Evolutionary conservation across 495 filamentous ascomycete species (phyloP).

Genomic region (Haplographium delicatum): DNA sequence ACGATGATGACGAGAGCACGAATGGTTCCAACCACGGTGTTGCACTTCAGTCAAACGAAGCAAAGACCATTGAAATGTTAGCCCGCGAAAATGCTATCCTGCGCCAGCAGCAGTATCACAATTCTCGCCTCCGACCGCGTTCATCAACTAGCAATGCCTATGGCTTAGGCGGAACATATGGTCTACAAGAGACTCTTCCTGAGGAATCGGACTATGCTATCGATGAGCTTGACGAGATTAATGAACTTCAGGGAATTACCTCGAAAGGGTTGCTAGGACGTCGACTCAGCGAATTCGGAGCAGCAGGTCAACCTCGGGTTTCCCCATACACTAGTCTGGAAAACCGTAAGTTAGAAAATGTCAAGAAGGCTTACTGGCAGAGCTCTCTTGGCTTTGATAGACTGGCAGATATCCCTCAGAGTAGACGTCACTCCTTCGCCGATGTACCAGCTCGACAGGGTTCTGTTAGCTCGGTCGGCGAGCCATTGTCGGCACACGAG

Average conservation of each 20-base stretch:
- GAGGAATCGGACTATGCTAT: slow-evolving; percentile 68
- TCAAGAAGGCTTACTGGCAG: slow-evolving; percentile 84
- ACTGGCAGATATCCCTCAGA: slow-evolving; percentile 68
- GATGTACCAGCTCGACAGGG: slow-evolving; percentile 66
- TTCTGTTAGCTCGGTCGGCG: slow-evolving; percentile 61
- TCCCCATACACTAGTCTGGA: slow-evolving; percentile 55
- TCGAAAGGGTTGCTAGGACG: slow-evolving; percentile 47
- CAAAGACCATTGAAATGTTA: slow-evolving; percentile 69
- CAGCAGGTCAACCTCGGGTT: slow-evolving; percentile 47
- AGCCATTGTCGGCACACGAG: slow-evolving; percentile 36
- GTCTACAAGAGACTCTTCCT: slow-evolving; percentile 56
- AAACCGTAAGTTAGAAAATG: slow-evolving; percentile 68
- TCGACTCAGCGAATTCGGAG: slow-evolving; percentile 60
- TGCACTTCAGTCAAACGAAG: slow-evolving; percentile 51
- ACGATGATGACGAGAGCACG: slow-evolving; percentile 68
- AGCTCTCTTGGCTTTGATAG: slow-evolving; percentile 77
- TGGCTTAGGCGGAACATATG: slow-evolving; percentile 52
- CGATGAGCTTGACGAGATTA: slow-evolving; percentile 63
- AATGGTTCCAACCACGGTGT: slow-evolving; percentile 57
- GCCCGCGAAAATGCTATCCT: slow-evolving; percentile 67
- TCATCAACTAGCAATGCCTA: slow-evolving; percentile 49
- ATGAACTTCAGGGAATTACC: slow-evolving; percentile 48
- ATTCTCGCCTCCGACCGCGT: slow-evolving; percentile 55
- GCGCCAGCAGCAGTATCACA: slow-evolving; percentile 60
- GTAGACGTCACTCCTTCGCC: slow-evolving; percentile 96